A percentile compares a stretch with the other conserved stretches of the same genome.
Evolutionary conservation across 2,329 filamentous ascomycete species (phyloP).

Genomic region (Teratosphaeria zuluensis): DNA sequence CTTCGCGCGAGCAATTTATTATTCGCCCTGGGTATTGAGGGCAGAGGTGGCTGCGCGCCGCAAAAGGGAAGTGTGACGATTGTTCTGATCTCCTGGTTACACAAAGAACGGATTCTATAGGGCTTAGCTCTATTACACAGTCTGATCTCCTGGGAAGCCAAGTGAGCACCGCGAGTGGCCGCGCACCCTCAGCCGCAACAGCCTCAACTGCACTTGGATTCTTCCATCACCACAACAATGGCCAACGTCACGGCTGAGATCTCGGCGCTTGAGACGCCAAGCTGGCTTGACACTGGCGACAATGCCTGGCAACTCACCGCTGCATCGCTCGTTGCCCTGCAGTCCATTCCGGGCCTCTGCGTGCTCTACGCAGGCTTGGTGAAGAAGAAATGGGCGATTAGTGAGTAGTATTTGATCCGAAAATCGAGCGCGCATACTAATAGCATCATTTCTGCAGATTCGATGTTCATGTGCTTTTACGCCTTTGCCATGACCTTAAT

Average conservation of each 20-base stretch:
- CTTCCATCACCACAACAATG: neutral
- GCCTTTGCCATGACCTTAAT: slow-evolving; percentile 41
- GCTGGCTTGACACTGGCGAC: slow-evolving; percentile 36
- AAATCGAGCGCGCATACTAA: neutral
- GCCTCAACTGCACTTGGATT: neutral
- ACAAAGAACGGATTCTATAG: neutral
- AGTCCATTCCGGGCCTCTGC: slow-evolving; percentile 41
- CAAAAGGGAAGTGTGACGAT: neutral
- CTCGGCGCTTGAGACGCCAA: slow-evolving; percentile 6
- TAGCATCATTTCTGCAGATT: neutral
- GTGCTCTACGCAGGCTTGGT: slow-evolving; percentile 42
- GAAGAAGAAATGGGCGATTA: slow-evolving; percentile 31
- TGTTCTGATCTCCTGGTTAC: neutral
- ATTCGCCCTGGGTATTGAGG: neutral
- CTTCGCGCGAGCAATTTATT: neutral
- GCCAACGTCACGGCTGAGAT: neutral
- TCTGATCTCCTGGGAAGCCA: neutral
- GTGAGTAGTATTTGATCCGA: slow-evolving; percentile 1
- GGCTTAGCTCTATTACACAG: neutral
- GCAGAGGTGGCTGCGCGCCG: neutral
- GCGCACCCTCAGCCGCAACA: neutral
- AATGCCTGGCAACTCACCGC: slow-evolving; percentile 46
- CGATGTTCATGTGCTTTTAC: slow-evolving; percentile 44
- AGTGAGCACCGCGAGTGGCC: neutral
- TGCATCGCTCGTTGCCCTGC: slow-evolving; percentile 40